Evolutionary conservation across 2,329 filamentous ascomycete species (phyloP).

Genomic region (Fusarium devonianum): DNA sequence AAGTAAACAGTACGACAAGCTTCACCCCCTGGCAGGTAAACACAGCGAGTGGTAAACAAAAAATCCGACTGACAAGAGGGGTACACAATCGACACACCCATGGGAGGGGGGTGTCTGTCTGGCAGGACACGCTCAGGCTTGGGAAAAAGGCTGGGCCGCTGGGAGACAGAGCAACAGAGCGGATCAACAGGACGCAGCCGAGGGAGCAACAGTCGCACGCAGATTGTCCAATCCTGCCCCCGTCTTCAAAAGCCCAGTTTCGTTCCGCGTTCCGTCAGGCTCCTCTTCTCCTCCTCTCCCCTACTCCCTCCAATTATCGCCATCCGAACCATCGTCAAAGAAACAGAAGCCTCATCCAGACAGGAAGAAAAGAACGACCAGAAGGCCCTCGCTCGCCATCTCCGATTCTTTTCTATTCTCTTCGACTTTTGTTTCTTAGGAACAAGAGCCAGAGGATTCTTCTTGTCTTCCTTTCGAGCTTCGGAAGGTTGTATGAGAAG

Average conservation of each 20-base stretch:
- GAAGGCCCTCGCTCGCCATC: slow-evolving; percentile 45
- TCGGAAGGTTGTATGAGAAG: slow-evolving; percentile 70
- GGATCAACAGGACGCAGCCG: slow-evolving; percentile 35
- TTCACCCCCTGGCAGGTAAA: slow-evolving; percentile 34
- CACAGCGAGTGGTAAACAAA: slow-evolving; percentile 36
- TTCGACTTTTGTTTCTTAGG: slow-evolving; percentile 62
- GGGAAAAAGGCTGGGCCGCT: slow-evolving; percentile 17
- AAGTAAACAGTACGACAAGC: slow-evolving; percentile 37
- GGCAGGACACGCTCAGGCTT: not conserved
- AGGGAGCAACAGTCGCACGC: slow-evolving; percentile 30
- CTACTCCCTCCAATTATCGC: slow-evolving; percentile 50
- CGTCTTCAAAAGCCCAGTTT: slow-evolving; percentile 51
- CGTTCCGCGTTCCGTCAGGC: slow-evolving; percentile 41
- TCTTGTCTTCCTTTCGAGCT: slow-evolving; percentile 74
- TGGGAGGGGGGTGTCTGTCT: slow-evolving; percentile 20
- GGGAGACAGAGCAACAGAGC: slow-evolving; percentile 18
- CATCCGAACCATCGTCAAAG: slow-evolving; percentile 45
- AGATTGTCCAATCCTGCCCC: slow-evolving; percentile 44
- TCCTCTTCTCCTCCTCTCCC: slow-evolving; percentile 42
- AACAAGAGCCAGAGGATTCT: slow-evolving; percentile 70
- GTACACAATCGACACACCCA: slow-evolving; percentile 38
- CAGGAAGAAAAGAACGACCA: slow-evolving; percentile 47
- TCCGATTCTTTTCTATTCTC: slow-evolving; percentile 47
- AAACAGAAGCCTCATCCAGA: slow-evolving; percentile 40
- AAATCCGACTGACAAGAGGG: slow-evolving; percentile 14